Base-by-base conservation (phyloP, 2,329 filamentous ascomycete species). In the Aureobasidium vineae region DNA sequence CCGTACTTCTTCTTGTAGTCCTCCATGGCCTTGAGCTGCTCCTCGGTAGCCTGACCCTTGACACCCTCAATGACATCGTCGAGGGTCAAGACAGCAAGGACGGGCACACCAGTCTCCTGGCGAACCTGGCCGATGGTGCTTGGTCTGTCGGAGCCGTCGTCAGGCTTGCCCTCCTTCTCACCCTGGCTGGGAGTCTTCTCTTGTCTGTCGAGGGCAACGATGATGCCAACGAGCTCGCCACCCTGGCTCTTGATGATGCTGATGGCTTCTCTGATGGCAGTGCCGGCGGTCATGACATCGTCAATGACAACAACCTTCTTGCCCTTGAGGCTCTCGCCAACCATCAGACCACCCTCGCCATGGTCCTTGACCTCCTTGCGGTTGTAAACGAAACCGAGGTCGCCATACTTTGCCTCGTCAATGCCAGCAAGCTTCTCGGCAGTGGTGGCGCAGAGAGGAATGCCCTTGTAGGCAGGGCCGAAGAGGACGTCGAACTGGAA, bases 281-380 rank as follows among this genome's bases (percentile, higher is more conserved):
- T 98, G 33, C 95, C 95, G 0, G 92, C 94, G 0, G 93, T 97
- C 74, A 98, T 94, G 66, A 99, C 94, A 79, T 98, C 95, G 81
- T 99, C 95, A 47, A 99, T 89, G 72, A 99, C 90, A 40, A 99
- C 83, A 19, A 97, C 87, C 68, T 85, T 86, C 84, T 95, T 93
- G 64, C 91, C 93, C 79, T 90, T 90, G 73, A 98, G 82, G 7
- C 89, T 85, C 36, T 92, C 90, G 13, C 95, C 95, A 16, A 98
- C 93, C 73, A 98, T 96, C 76, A 86, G 90, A 52, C 95, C 94
- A 40, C 94, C 94, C 79, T 99, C 95, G 52, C 95, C 94, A 77
- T 98, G 94, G 74, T 92, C 90, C 83, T 98, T 98, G 73, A 89
- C 90, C 80, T 98, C 95, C 81, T 98, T 98, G 74, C 95, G 87